phyloP scores from a whole-genome alignment of 805 yeast genomes.

The Lachancea meyersii region DNA sequence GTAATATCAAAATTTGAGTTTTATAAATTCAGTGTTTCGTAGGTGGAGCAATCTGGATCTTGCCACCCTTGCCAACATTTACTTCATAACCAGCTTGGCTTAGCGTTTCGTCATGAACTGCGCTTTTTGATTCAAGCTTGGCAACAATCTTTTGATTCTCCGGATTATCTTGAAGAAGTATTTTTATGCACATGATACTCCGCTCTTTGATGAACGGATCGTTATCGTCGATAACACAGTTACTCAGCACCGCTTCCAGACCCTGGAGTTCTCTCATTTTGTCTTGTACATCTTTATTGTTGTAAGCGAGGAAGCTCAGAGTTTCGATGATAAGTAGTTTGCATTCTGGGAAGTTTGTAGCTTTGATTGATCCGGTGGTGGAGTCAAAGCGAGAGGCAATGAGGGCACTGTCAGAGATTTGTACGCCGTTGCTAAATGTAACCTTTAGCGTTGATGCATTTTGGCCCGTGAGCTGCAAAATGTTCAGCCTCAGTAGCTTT shows the following conservation, averaged over 20 bases:
- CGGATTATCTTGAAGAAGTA: slow-evolving; percentile 54
- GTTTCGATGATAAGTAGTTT: slow-evolving; percentile 64
- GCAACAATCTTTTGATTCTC: slow-evolving; percentile 75
- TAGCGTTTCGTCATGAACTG: slow-evolving; percentile 52
- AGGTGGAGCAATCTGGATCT: slow-evolving; percentile 42
- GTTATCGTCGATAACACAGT: slow-evolving; percentile 78
- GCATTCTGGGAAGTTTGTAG: slow-evolving; percentile 51
- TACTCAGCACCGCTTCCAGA: slow-evolving; percentile 63
- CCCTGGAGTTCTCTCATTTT: slow-evolving; percentile 59
- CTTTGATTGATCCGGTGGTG: slow-evolving; percentile 16
- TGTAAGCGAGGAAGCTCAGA: slow-evolving; percentile 50
- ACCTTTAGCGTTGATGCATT: slow-evolving; percentile 19
- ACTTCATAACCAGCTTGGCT: slow-evolving; percentile 74
- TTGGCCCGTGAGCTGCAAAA: slow-evolving; percentile 20
- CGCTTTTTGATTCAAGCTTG: slow-evolving; percentile 65
- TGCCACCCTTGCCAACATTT: slow-evolving; percentile 58
- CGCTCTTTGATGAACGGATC: slow-evolving; percentile 87
- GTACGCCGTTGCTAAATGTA: slow-evolving; percentile 20
- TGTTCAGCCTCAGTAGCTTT: slow-evolving; percentile 31
- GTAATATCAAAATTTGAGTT: background rate
- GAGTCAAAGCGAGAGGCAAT: slow-evolving; percentile 23
- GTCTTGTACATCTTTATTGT: slow-evolving; percentile 58
- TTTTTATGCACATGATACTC: slow-evolving; percentile 71
- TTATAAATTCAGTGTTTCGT: background rate
- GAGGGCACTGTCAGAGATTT: slow-evolving; percentile 29